phyloP scores from a whole-genome alignment of 495 filamentous ascomycete genomes.

The Pyronema omphalodes region DNA sequence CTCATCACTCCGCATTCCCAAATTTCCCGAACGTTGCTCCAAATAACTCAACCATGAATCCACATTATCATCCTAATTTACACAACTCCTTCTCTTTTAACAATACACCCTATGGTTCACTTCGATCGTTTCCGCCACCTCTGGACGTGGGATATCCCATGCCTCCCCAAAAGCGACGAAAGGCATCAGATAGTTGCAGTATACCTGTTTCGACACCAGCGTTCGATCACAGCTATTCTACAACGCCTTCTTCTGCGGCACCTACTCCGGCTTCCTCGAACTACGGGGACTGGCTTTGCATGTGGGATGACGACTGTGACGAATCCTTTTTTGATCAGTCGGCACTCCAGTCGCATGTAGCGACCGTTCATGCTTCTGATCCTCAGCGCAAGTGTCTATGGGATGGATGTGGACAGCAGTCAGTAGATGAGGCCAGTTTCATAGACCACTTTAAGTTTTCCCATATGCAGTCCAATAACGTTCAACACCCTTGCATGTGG shows the following conservation, averaged over 20 bases:
- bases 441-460: constrained; percentile 8
- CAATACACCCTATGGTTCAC: background rate
- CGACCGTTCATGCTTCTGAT: background rate
- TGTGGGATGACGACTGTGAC: constrained; percentile 7
- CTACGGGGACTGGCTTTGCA: constrained; percentile 1
- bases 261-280: constrained; percentile 6
- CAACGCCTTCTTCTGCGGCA: constrained; percentile 1
- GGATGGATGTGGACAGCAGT: constrained; percentile 7
- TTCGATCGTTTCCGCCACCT: background rate
- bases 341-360: constrained; percentile 5
- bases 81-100: background rate
- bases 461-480: background rate
- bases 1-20: background rate
- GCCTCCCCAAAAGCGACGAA: constrained; percentile 3
- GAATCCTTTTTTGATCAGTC: constrained; percentile 6
- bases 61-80: background rate
- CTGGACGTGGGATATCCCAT: constrained; percentile 9
- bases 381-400: constrained; percentile 4
- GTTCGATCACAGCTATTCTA: constrained; percentile 8
- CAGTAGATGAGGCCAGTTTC: background rate
- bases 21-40: constrained; percentile 9
- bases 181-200: background rate
- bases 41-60: background rate
- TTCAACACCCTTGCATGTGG: constrained; percentile 19
- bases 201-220: constrained; percentile 1